Evolutionary conservation across 1,284 basidiomycete species (phyloP).

Genomic region (Chiua sp.): DNA sequence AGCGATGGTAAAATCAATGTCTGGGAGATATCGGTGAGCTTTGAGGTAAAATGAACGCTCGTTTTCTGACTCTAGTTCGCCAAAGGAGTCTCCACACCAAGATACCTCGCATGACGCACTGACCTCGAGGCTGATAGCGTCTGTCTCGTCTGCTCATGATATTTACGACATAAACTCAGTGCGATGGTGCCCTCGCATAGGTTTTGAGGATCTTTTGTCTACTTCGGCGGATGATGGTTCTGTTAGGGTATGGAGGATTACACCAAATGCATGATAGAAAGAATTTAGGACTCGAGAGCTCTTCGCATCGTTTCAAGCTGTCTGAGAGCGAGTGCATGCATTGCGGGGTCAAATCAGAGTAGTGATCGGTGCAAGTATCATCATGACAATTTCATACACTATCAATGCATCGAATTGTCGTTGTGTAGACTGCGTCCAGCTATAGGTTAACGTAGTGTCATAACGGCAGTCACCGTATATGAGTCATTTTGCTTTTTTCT

Average conservation of each 20-base stretch:
- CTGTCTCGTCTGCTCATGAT: constrained; percentile 66
- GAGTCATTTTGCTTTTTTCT: background rate
- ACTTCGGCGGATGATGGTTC: constrained; percentile 83
- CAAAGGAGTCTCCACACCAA: constrained; percentile 30
- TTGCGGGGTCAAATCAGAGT: too few relatives aligned
- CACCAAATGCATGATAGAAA: background rate
- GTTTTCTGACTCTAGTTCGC: constrained; percentile 7
- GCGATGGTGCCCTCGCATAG: constrained; percentile 73
- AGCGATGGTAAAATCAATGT: constrained; percentile 80
- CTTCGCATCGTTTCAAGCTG: too few relatives aligned
- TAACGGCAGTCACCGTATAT: too few relatives aligned
- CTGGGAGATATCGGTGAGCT: constrained; percentile 70
- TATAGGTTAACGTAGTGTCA: too few relatives aligned
- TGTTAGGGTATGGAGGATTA: constrained; percentile 68
- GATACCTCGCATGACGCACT: constrained; percentile 34
- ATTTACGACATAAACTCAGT: constrained; percentile 82
- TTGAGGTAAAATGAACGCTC: background rate
- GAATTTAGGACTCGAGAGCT: background rate
- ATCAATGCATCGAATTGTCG: too few relatives aligned
- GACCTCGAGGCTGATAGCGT: constrained; percentile 53
- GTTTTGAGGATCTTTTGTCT: constrained; percentile 68
- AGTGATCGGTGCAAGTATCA: too few relatives aligned
- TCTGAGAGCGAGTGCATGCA: too few relatives aligned
- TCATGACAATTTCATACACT: background rate
- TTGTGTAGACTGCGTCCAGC: too few relatives aligned